Evolutionary conservation across 148 eudicot genomes (phyloP).

Genomic region (Rhododendron williamsianum): DNA sequence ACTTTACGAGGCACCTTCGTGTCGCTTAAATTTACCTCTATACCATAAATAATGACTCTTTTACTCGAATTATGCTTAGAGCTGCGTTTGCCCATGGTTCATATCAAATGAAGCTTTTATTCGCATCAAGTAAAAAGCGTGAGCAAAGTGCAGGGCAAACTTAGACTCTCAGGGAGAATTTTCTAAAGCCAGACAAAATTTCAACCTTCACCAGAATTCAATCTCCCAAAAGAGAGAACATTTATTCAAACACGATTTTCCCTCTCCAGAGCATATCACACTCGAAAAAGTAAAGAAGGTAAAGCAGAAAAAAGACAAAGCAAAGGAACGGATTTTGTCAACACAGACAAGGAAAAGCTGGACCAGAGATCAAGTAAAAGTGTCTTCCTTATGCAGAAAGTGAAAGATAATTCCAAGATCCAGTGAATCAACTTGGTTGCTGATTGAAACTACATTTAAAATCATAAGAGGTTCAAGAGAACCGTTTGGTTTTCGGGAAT

Average conservation of each 20-base stretch:
- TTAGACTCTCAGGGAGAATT: background rate
- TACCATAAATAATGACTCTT: background rate
- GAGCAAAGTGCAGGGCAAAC: background rate
- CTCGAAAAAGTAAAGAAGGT: background rate
- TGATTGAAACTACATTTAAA: background rate
- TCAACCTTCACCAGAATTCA: background rate
- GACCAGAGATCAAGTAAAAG: constrained; percentile 3
- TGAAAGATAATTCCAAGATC: background rate
- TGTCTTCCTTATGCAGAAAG: background rate
- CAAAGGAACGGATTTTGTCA: constrained; percentile 4
- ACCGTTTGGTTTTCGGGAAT: background rate
- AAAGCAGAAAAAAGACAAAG: constrained; percentile 8
- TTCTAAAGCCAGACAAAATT: background rate
- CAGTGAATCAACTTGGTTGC: background rate
- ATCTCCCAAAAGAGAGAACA: background rate
- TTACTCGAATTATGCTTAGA: background rate
- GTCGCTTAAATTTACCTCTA: background rate
- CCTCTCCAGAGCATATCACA: constrained; percentile 7
- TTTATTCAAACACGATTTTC: constrained; percentile 4
- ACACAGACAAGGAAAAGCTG: background rate
- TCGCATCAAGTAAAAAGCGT: background rate
- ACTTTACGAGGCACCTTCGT: background rate
- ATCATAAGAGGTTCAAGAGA: background rate
- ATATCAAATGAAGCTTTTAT: background rate
- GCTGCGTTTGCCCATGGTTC: background rate